These are phyloP conservation scores for Echeveria elegans DNA, from an alignment of 164 flowering plant genomes.

Conservation along the genomic window DNA sequence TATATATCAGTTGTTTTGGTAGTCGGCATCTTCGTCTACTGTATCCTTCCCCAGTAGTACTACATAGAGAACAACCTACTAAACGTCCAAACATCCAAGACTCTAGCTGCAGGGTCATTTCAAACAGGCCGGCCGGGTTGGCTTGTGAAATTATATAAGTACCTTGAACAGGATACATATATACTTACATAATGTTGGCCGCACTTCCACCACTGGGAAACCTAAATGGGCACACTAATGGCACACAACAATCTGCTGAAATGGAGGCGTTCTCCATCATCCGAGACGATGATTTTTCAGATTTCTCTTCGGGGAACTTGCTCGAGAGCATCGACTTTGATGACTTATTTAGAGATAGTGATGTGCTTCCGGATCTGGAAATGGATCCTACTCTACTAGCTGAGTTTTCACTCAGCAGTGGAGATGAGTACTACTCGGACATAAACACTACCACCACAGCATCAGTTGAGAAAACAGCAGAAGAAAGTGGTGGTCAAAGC, in stretches of 20 bases:
- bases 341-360: slow-evolving; percentile 60
- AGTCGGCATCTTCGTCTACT: neutral
- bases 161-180: neutral
- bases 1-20: neutral
- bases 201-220: slow-evolving; percentile 1
- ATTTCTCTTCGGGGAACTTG: slow-evolving; percentile 36
- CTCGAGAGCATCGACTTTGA: slow-evolving; percentile 75
- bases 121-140: neutral
- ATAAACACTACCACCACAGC: slow-evolving; percentile 13
- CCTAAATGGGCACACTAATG: neutral
- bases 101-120: neutral
- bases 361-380: slow-evolving; percentile 72
- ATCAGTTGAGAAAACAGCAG: slow-evolving; percentile 13
- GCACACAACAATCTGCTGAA: slow-evolving; percentile 1
- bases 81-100: neutral
- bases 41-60: neutral
- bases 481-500: neutral
- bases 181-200: slow-evolving; percentile 2
- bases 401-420: slow-evolving; percentile 47
- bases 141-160: neutral
- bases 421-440: slow-evolving; percentile 45
- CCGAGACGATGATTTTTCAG: slow-evolving; percentile 27
- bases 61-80: neutral
- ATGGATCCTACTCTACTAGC: slow-evolving; percentile 76
- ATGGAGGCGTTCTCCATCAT: slow-evolving; percentile 21